Evolutionary conservation across 2,329 filamentous ascomycete genomes (phyloP).

Genomic region (Fusarium anguioides): DNA sequence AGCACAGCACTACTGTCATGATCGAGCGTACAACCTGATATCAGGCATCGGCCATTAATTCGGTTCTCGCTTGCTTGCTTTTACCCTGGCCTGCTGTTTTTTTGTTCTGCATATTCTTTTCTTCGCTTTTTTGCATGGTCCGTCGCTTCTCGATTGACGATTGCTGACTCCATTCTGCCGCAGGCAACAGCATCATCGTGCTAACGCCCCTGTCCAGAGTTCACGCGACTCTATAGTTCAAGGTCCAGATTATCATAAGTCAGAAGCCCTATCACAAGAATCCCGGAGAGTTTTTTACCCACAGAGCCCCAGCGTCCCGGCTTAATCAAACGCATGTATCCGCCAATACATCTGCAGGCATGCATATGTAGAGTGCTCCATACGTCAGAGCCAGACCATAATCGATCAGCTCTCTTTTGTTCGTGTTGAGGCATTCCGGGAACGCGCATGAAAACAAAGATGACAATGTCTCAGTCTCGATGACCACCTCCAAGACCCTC

Average conservation of each 20-base stretch:
- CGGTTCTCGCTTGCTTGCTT: slow-evolving; percentile 1
- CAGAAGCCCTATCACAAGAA: slow-evolving; percentile 27
- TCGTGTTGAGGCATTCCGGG: slow-evolving; percentile 8
- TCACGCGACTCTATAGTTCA: slow-evolving; percentile 40
- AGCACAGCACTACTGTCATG: too few relatives aligned
- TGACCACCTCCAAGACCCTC: slow-evolving; percentile 26
- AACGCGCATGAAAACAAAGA: slow-evolving; percentile 6
- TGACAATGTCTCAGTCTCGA: slow-evolving; percentile 20
- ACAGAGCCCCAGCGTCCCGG: slow-evolving; percentile 28
- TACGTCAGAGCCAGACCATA: slow-evolving; percentile 12
- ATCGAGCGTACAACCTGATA: neutral
- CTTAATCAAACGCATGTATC: slow-evolving; percentile 7
- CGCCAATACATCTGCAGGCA: slow-evolving; percentile 15
- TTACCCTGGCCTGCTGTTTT: neutral
- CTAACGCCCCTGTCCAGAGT: slow-evolving; percentile 34
- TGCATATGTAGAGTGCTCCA: neutral
- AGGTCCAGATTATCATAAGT: slow-evolving; percentile 39
- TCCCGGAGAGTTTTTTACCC: slow-evolving; percentile 31
- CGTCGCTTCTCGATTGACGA: slow-evolving; percentile 18
- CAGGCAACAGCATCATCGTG: slow-evolving; percentile 43
- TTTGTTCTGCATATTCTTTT: neutral
- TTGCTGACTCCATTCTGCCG: slow-evolving; percentile 33
- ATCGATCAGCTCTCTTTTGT: slow-evolving; percentile 20
- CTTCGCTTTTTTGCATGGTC: slow-evolving; percentile 5
- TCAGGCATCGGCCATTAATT: neutral